Base-by-base conservation (phyloP, 169 alveolate genomes). In the Eimeria acervulina region DNA sequence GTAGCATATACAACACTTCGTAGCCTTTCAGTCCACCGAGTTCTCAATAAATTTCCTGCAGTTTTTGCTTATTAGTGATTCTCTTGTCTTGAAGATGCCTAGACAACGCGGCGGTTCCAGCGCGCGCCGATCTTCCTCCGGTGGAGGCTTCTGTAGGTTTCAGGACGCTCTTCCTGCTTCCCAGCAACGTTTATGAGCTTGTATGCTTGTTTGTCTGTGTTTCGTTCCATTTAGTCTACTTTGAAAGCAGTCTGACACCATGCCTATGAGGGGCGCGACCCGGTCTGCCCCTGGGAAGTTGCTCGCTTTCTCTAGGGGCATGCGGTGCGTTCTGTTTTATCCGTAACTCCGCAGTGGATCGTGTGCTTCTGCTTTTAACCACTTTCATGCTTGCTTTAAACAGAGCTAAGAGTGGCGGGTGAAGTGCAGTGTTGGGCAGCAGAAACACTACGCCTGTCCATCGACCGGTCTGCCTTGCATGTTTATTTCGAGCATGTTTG, bases 81-180 rank as follows among this genome's bases (percentile, higher is more conserved):
- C 6, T 85, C 7, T 85, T 36, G 81, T 23, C 80, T 26, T 38
- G 61, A 85, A 85, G n/a, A 85, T 85, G 93, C 81, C 93, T 31
- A 85, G 93, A 61, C 93, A 85, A 61, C 93, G 93, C 81, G 38
- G 93, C 81, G 31, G 93, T 85, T 52, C 93, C 42, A 42, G 93
- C 93, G 61, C 93, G 13, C 93, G 93, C 81, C 93, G 93, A 59
- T 85, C 93, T 85, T 85, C 93, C 40, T 85, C 93, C 8, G 93
- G 93, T 5, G 93, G 93, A 59, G 93, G 93, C 93, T 85, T 85
- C 93, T 85, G 93, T 85, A 42, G 40, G 93, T 59, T 85, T n/a
- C 59, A 28, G 8, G 26, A 1, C 88, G 21, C 44, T 2, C n/a
- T 42, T 44, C 63, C 26, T 26, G 51, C 38, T 26, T 78, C 61